Base-by-base conservation (phyloP, 371 early-diverging fungal genomes). In the Zopfochytrium polystomum region DNA sequence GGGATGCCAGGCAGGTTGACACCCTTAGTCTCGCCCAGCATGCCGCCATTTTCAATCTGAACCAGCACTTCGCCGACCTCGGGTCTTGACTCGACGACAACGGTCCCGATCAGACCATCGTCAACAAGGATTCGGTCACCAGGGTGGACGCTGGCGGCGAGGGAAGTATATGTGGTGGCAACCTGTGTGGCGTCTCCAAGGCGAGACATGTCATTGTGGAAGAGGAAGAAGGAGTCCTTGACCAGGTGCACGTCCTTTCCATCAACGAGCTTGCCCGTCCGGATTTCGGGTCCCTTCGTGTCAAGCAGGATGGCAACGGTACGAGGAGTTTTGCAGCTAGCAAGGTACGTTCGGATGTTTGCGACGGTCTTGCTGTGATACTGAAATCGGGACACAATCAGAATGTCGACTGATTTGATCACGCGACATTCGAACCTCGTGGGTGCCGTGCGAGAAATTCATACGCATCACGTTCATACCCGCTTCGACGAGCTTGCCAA, bases 391-490 rank as follows among this genome's bases (percentile, higher is more conserved):
- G 44, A 34, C 33, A 34, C 15, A 34, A 54, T 54, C 11, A n/a
- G 20, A 26, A 49, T n/a, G 31, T 20, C n/a, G 34, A 9, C 18
- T 1, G 42, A 55, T 42, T 42, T 42, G 42, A 13, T 42, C 11
- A n/a, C n/a, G 42, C 42, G 22, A 60, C 18, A 11, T 9, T 6
- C 31, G 6, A 20, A 86, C 87, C 73, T 93, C 95, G 74, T 96
- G 87, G 55, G 88, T 82, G 27, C 96, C 96, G 78, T 96, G 96
- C 42, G 94, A 93, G 68, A 96, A 95, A 84, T 94, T 94, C 74
- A 79, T 88, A 63, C 99, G 89, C 51, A 89, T 92, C 60, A 99
- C 90, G 75, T 91, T 94, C 86, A 99, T 90, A 53, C 99, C 99
- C 15, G 92, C 89, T 63, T 90, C 82, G 66, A 91, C 84, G 62